phyloP scores from a whole-genome alignment of 2,329 filamentous ascomycete species.

The Fusarium sp. region DNA sequence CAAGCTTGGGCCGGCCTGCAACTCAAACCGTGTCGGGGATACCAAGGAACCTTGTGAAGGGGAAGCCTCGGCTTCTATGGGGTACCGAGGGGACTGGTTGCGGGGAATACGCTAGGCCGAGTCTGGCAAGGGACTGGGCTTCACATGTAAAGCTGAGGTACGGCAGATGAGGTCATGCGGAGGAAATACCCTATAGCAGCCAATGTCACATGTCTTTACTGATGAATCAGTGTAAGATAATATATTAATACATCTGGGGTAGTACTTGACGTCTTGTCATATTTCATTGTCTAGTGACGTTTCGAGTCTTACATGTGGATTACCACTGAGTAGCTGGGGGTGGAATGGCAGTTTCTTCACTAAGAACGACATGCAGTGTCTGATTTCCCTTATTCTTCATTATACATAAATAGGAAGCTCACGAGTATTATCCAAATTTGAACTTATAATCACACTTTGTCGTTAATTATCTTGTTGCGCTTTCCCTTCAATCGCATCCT shows the following conservation, averaged over 20 bases:
- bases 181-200: conserved; percentile 4
- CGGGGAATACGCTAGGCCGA: conserved; percentile 42
- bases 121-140: conserved; percentile 30
- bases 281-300: not conserved
- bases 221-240: not conserved
- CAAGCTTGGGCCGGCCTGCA: conserved; percentile 40
- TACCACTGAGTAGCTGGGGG: too few relatives aligned
- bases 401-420: not conserved
- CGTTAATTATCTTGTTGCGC: not conserved
- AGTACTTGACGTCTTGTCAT: not conserved
- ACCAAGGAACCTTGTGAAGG: conserved; percentile 37
- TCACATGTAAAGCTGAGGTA: conserved; percentile 45
- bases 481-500: not conserved
- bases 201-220: conserved; percentile 31
- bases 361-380: not conserved
- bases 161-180: conserved; percentile 45
- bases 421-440: not conserved
- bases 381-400: not conserved
- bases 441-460: not conserved
- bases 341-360: not conserved
- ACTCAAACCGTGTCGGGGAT: conserved; percentile 21
- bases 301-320: not conserved
- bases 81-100: conserved; percentile 46
- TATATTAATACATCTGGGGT: conserved; percentile 8
- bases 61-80: conserved; percentile 46